Base-by-base conservation (phyloP, 257 asterid species). In the Henckelia pumila region DNA sequence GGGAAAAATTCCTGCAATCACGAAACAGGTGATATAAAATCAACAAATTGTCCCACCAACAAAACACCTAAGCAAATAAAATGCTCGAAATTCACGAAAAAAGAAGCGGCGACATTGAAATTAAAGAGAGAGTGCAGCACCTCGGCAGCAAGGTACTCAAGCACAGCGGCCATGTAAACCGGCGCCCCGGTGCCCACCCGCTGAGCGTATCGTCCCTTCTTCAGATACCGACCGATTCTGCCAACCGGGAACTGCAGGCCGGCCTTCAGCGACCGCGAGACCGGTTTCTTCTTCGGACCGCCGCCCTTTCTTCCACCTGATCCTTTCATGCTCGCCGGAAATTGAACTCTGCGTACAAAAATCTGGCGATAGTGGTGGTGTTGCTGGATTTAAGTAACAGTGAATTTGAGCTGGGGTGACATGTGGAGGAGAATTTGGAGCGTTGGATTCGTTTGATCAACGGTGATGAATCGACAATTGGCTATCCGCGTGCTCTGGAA, bases 191-290 rank as follows among this genome's bases (percentile, higher is more conserved):
- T 56, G 0, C 88, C 88, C 11, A 82, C 79, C 0, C 87, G 70
- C 79, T 77, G 77, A 3, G 85, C 37, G 32, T 82, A 82, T 0
- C 87, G 77, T 1, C 87, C 87, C 23, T 79, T 75, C 68, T 82
- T 82, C 59, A 82, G 74, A 19, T 72, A 82, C 3, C 87, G 75
- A 22, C 85, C 87, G 70, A 82, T 82, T 63, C 87, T 77, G 4
- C 87, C 87, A 19, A 82, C 87, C 19, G 87, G 87, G 58, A 82
- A 82, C 72, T 82, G 87, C 13, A 82, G 80, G n/a, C 87, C 87
- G 77, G 87, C 84, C 52, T 57, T 75, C 7, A 63, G 64, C 55
- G 79, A 75, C 59, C 75, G 79, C 67, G 79, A 63, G 4, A 75
- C 75, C 23, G 71, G 57, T 20, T 66, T 60, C 70, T 71, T 71